Evolutionary conservation across 805 yeast genomes (phyloP), one percentile per base, ranked within the genome.

Genomic region (Yarrowia divulgata): DNA sequence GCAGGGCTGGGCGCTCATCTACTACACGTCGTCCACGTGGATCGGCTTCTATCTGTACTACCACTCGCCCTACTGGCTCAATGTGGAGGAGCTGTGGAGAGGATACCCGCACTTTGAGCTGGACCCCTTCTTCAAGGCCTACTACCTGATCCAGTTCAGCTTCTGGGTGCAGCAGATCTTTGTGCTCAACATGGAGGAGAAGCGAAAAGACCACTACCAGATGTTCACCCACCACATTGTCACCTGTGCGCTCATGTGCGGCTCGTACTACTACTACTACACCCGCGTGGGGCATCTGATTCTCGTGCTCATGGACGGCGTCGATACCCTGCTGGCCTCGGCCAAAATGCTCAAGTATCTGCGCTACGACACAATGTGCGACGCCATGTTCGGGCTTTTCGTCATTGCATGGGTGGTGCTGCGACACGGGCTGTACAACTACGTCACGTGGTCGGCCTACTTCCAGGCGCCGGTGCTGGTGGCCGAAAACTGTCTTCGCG

Each of bases 141-240:
- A 90, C 79, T 93, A 93, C 74, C 82, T 93, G 49, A 78, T 87
- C 48, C 89, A 90, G 73, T 82, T 89, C n/a, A 88, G 90, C 14
- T 85, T 85, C 73, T 93, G 97, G 96, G 75, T 91, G 71, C 91
- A 90, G 74, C 97, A 91, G 78, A 82, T 91, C 32, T 83, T 90
- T 73, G 90, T 90, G 39, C 81, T 93, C 70, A 87, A 91, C 78
- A 79, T 92, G 66, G 98, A 93, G 78, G 88, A 85, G 71, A 85
- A 83, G 71, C 85, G 98, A 71, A 91, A 91, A 76, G 98, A 93
- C 77, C 88, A 90, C 76, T 78, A 79, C 73, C 97, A 93, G 79
- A 93, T 93, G 98, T 86, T 92, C 75, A 80, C 88, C 57, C 98
- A 93, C 77, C 98, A 93, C 78, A 87, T 93, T 69, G 88, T 93